Percentiles rank a stretch among this genome's conserved stretches.
These are phyloP conservation scores for Flueggea neowawraea DNA, from an alignment of 441 rosid genomes.

Conservation along the genomic window DNA sequence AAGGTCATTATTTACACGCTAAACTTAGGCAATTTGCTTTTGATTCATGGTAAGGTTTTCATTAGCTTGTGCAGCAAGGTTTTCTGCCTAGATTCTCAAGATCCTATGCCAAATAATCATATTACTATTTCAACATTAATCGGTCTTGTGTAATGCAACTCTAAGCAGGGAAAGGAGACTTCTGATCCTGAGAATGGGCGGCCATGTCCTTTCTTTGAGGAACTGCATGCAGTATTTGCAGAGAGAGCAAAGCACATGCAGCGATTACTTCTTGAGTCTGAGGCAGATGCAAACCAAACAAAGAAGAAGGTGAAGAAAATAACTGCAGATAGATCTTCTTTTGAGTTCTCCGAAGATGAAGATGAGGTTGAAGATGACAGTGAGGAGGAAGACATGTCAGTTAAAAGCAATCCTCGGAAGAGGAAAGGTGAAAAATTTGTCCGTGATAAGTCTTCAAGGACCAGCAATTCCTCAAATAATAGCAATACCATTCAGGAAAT, in stretches of 20 bases:
- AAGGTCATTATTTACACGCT: no score
- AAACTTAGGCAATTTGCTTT: no score
- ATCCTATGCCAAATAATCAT: neutral
- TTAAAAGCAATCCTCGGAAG: slow-evolving; percentile 28
- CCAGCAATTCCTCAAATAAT: neutral
- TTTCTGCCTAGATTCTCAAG: no score
- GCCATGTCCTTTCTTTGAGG: slow-evolving; percentile 55
- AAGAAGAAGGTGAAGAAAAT: slow-evolving; percentile 34
- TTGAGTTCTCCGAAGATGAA: slow-evolving; percentile 35
- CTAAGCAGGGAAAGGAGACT: slow-evolving; percentile 54
- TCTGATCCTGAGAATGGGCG: slow-evolving; percentile 44
- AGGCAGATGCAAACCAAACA: slow-evolving; percentile 29
- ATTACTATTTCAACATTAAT: neutral
- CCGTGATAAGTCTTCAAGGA: slow-evolving; percentile 19
- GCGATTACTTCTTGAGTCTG: slow-evolving; percentile 33
- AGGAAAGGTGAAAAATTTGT: slow-evolving; percentile 32
- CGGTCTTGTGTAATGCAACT: neutral
- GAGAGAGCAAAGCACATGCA: slow-evolving; percentile 46
- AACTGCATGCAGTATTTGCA: slow-evolving; percentile 42
- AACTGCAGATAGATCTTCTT: slow-evolving; percentile 23
- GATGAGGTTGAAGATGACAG: slow-evolving; percentile 36
- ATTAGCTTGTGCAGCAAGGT: no score
- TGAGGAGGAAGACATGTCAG: slow-evolving; percentile 28
- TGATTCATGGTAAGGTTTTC: no score
- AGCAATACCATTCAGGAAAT: slow-evolving; percentile 24